Evolutionary conservation across 257 asterid species (phyloP).

Genomic region (Forsythia suspensa): DNA sequence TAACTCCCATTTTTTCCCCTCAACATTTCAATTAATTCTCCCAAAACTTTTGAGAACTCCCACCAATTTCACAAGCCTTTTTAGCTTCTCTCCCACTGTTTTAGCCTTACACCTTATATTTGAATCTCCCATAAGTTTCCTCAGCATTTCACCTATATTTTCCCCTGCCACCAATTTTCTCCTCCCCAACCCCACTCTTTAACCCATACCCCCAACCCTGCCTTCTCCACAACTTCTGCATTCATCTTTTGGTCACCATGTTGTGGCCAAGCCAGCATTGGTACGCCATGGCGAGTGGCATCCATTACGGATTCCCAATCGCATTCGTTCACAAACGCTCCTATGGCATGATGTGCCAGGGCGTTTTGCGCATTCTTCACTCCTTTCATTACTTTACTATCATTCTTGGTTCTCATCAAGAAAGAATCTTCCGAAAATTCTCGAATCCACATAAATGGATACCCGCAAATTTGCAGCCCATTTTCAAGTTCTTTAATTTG

Average conservation of each 20-base stretch:
- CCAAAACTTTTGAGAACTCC: constrained; percentile 31
- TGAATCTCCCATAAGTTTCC: constrained; percentile 29
- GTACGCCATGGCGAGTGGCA: constrained; percentile 44
- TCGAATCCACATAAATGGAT: constrained; percentile 32
- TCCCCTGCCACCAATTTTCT: constrained; percentile 29
- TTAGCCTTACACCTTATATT: constrained; percentile 25
- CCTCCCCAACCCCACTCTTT: constrained; percentile 40
- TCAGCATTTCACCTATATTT: constrained; percentile 30
- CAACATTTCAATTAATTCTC: constrained; percentile 18
- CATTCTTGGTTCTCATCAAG: constrained; percentile 13
- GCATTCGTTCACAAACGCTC: constrained; percentile 43
- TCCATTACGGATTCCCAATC: constrained; percentile 52
- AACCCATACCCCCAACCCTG: constrained; percentile 38
- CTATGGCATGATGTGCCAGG: constrained; percentile 43
- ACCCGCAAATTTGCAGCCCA: constrained; percentile 31
- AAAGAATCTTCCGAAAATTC: constrained; percentile 12
- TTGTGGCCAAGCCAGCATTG: constrained; percentile 51
- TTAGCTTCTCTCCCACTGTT: constrained; percentile 31
- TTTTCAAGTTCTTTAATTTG: constrained; percentile 29
- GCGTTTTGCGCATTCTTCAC: constrained; percentile 21
- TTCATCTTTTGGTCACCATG: constrained; percentile 53
- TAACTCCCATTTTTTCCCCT: neutral
- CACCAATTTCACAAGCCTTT: constrained; percentile 27
- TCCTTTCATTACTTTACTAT: constrained; percentile 28
- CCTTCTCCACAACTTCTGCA: constrained; percentile 39